phyloP scores from a whole-genome alignment of 495 filamentous ascomycete species.

The Massariosphaeria phaeospora region DNA sequence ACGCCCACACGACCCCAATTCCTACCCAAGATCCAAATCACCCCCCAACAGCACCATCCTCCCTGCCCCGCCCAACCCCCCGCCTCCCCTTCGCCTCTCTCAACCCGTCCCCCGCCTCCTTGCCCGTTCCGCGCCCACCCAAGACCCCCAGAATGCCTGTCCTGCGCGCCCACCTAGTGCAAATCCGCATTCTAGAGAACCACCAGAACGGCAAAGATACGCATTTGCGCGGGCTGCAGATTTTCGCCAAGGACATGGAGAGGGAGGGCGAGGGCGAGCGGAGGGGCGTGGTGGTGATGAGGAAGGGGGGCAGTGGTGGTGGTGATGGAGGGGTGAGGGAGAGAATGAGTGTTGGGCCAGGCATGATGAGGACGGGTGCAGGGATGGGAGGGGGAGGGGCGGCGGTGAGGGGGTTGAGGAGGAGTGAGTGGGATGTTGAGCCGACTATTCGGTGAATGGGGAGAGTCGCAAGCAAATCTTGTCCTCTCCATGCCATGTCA shows the following conservation, averaged over 20 bases:
- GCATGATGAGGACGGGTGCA: background rate
- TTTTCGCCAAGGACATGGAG: constrained; percentile 73
- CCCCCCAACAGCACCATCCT: background rate
- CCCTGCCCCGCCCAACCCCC: background rate
- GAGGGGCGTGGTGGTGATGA: background rate
- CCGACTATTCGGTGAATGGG: constrained; percentile 9
- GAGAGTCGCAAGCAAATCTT: too few relatives aligned
- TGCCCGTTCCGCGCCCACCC: background rate
- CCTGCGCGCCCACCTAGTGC: constrained; percentile 77
- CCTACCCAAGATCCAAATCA: background rate
- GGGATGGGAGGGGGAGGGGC: background rate
- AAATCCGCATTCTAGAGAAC: constrained; percentile 85
- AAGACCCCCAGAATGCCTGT: constrained; percentile 41
- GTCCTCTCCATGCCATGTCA: too few relatives aligned
- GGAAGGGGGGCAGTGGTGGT: background rate
- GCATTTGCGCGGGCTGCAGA: constrained; percentile 87
- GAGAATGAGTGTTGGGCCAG: background rate
- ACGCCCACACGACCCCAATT: background rate
- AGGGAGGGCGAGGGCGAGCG: constrained; percentile 7
- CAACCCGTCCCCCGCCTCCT: background rate
- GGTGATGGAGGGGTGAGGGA: background rate
- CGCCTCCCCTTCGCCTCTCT: background rate
- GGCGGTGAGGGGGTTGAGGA: constrained; percentile 10
- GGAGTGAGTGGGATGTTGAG: constrained; percentile 26
- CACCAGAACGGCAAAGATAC: constrained; percentile 99